Evolutionary conservation across 768 basidiomycete species (phyloP), one percentile per base, ranked within the genome.

Genomic region (Tricholoma sp.): DNA sequence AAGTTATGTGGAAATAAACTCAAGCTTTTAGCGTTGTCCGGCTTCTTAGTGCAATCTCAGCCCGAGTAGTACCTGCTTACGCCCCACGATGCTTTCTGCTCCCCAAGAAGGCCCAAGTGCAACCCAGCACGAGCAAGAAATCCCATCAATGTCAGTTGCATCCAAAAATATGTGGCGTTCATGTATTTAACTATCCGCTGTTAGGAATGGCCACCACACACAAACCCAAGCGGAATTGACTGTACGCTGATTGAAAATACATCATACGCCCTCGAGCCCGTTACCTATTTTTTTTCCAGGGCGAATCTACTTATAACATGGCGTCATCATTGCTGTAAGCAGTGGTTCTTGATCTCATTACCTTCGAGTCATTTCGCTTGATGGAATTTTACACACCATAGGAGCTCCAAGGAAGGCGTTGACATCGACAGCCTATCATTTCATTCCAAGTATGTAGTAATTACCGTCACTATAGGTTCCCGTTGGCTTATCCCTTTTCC

Each of bases 291-390:
- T 50, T 50, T 46, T 49, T 50, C 29, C 16, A 50, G 47, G 8
- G 4, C 29, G 29, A 31, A 8, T 29, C 47, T 31, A 14, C 47
- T 50, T 16, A 8, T 31, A 7, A 31, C 7, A 31, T 50, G n/a
- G 29, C 47, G 66, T 72, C 69, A 81, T 83, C 18, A 82, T 84
- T 29, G 84, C 83, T 21, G 76, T 63, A 12, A 27, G 24, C 24
- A 89, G 72, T 14, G 88, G 69, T 14, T 74, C 60, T 50, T 50
- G 47, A 50, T 50, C 31, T 50, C 47, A 31, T 50, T 50, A 31
- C 47, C 18, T 27, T 50, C n/a, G n/a, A n/a, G 78, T 76, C n/a
- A 88, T 32, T 18, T 52, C 14, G 47, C 47, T 29, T 49, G 27
- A 49, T n/a, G 47, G 24, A 46, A 22, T 24, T 7, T 14, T 46